These are phyloP conservation scores for Boletus sp. DNA, from an alignment of 768 basidiomycete species.

Conservation along the genomic window DNA sequence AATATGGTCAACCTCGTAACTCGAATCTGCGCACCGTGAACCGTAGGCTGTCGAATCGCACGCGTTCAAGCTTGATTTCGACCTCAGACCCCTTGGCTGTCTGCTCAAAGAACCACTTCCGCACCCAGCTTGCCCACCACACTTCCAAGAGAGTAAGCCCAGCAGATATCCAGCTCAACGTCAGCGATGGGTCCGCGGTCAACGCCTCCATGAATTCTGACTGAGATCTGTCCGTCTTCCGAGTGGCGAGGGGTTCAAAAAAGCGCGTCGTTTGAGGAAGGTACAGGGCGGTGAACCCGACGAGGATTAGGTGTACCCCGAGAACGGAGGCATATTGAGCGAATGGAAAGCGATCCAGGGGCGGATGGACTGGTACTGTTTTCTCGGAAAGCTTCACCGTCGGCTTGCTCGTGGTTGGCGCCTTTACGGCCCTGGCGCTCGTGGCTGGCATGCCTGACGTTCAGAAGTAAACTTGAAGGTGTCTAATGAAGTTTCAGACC, in stretches of 20 bases:
- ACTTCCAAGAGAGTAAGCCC: conserved; percentile 56
- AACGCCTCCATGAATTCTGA: conserved; percentile 66
- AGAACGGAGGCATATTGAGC: conserved; percentile 64
- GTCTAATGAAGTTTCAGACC: not conserved
- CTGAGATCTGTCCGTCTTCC: conserved; percentile 59
- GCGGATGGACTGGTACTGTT: not conserved
- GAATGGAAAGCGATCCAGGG: conserved; percentile 42
- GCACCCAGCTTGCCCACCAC: conserved; percentile 74
- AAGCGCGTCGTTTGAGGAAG: conserved; percentile 63
- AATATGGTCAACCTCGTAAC: not conserved
- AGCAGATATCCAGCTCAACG: conserved; percentile 53
- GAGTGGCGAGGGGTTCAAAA: conserved; percentile 35
- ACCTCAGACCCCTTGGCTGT: conserved; percentile 40
- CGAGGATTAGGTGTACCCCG: conserved; percentile 63
- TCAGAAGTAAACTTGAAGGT: not conserved
- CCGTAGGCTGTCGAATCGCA: conserved; percentile 37
- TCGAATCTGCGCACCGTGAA: conserved; percentile 36
- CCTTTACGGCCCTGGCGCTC: not conserved
- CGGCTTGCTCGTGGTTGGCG: conserved; percentile 1
- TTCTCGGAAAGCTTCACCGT: not conserved
- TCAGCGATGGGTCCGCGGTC: conserved; percentile 57
- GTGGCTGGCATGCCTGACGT: conserved; percentile 1
- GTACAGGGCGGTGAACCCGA: conserved; percentile 64
- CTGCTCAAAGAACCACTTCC: conserved; percentile 53
- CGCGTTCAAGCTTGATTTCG: conserved; percentile 43